Evolutionary conservation across 2,329 filamentous ascomycete genomes (phyloP), one percentile per base, ranked within the genome.

Genomic region (Spiromastix sp.): DNA sequence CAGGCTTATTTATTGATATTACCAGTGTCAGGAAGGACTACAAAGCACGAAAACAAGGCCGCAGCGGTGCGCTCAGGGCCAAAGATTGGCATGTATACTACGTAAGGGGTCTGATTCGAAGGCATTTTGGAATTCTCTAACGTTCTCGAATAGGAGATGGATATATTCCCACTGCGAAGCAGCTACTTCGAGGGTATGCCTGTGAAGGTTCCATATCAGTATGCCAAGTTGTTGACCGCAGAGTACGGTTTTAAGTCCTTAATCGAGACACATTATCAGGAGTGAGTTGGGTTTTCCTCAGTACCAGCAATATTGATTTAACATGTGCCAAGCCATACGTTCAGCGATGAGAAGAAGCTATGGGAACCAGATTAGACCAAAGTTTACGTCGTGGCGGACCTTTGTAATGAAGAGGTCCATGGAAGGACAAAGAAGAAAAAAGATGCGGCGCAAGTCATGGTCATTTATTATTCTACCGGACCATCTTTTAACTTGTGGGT

Each of bases 1-100:
- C 68, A 1, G 74, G 74, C 0, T 51, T 77, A 1, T 78, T 74
- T 45, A 75, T 78, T 44, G 74, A 78, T 48, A 74, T 78, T 40
- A 77, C 73, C 0, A 68, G 71, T 4, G 58, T 77, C 4, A 60
- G 71, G 33, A 59, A 59, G 8, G 66, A 73, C 41, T 45, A 57
- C 11, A 55, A 54, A 0, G 57, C 55, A 5, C 53, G 63, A 30
- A 48, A 49, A 1, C 38, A 50, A 3, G 68, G 67, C 1, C 38
- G 54, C 2, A 34, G 54, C 7, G 65, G 61, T 5, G 59, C 57
- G 5, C 57, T 74, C 54, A 68, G 66, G 55, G 71, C 67, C 48
- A 78, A 78, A 49, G 74, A 77, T 50, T 58, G 56, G 6, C 74
- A 78, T 46, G 54, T 59, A 22, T 78, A 72, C 45, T 49, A 58